Evolutionary conservation across 768 basidiomycete genomes (phyloP).

Genomic region (Leccinum variicolor): DNA sequence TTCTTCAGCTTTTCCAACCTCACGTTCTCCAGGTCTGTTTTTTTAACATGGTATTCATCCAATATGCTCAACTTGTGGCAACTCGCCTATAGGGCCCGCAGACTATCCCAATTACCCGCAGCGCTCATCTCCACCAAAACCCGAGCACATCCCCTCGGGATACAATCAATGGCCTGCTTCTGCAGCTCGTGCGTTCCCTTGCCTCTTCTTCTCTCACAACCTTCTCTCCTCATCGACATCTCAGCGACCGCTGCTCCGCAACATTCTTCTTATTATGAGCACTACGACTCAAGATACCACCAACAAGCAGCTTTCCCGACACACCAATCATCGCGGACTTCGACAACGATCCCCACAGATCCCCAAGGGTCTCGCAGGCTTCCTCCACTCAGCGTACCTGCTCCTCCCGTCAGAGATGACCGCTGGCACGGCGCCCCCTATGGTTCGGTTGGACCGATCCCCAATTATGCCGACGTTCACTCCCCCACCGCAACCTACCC

Average conservation of each 20-base stretch:
- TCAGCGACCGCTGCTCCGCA: slow-evolving; percentile 43
- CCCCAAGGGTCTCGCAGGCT: slow-evolving; percentile 54
- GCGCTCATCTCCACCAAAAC: slow-evolving; percentile 59
- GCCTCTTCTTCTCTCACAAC: slow-evolving; percentile 10
- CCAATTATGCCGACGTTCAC: slow-evolving; percentile 46
- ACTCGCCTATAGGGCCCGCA: slow-evolving; percentile 57
- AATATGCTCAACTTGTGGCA: slow-evolving; percentile 56
- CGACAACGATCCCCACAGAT: slow-evolving; percentile 46
- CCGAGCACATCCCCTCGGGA: slow-evolving; percentile 50
- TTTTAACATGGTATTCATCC: slow-evolving; percentile 49
- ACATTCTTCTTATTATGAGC: slow-evolving; percentile 50
- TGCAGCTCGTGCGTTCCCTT: slow-evolving; percentile 31
- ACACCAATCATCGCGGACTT: slow-evolving; percentile 46
- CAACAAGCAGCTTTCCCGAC: slow-evolving; percentile 37
- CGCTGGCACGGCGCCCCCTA: slow-evolving; percentile 45
- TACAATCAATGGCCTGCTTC: slow-evolving; percentile 44
- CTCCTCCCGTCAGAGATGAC: slow-evolving; percentile 43
- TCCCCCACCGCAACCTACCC: slow-evolving; percentile 66
- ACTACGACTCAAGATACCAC: slow-evolving; percentile 50
- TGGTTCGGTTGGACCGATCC: slow-evolving; percentile 33
- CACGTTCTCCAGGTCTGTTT: slow-evolving; percentile 87
- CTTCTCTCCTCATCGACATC: background rate
- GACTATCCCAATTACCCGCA: slow-evolving; percentile 59
- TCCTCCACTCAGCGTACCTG: slow-evolving; percentile 49
- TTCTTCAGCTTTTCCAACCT: slow-evolving; percentile 82